Base-by-base conservation (phyloP, 2,329 filamentous ascomycete species). In the Neocucurbitaria cava region DNA sequence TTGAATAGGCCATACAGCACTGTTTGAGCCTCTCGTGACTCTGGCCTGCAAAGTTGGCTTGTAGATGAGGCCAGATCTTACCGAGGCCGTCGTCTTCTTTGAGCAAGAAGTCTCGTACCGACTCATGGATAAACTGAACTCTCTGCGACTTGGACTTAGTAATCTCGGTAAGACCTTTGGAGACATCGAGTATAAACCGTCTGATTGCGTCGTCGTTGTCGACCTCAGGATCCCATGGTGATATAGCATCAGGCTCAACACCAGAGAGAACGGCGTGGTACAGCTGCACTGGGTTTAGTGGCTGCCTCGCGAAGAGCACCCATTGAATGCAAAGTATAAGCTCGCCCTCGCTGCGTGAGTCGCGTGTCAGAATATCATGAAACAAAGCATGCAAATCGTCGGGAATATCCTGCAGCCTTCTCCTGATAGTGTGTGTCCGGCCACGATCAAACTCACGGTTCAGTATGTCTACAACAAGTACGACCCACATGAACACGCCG, bases 41-140 rank as follows among this genome's bases (percentile, higher is more conserved):
- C n/a, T n/a, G n/a, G n/a, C n/a, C n/a, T n/a, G n/a, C n/a, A n/a
- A n/a, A n/a, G n/a, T n/a, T n/a, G n/a, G n/a, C n/a, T n/a, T n/a
- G n/a, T n/a, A n/a, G n/a, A n/a, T n/a, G n/a, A n/a, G n/a, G n/a
- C n/a, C n/a, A n/a, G n/a, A n/a, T n/a, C n/a, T n/a, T n/a, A n/a
- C n/a, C n/a, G n/a, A n/a, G n/a, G n/a, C n/a, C n/a, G n/a, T n/a
- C n/a, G n/a, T n/a, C 66, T 43, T 75, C 72, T 46, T 74, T 74
- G 1, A 79, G 58, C 20, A 81, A 63, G 48, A 77, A 79, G 33
- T 80, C 77, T 50, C 72, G 54, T 1, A 70, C 61, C 8, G 65
- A 69, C 30, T 69, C 60, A 45, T 71, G 66, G 30, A 71, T 69
- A 62, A 57, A 81, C 67, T 69, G 64, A 11, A 68, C 62, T 17